These are phyloP conservation scores for Periconia macrospinosa DNA, from an alignment of 2,329 filamentous ascomycete genomes.

Conservation along the genomic window DNA sequence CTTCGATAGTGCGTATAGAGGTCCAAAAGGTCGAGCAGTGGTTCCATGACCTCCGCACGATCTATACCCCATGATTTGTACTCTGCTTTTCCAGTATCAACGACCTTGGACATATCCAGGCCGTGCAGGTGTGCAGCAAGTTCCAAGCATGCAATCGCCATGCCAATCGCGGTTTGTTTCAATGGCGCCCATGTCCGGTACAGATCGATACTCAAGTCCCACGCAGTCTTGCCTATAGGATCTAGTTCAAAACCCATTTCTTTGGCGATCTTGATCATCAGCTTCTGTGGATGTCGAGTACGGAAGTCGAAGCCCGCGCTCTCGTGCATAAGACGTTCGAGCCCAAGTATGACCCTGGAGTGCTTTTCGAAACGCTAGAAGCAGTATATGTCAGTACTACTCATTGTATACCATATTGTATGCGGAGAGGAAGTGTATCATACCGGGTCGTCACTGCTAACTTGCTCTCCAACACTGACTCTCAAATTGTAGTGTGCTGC, in stretches of 20 bases:
- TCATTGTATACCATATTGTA: constrained; percentile 5
- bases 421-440: constrained; percentile 20
- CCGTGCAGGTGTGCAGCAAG: constrained; percentile 72
- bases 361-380: constrained; percentile 76
- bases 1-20: constrained; percentile 84
- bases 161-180: constrained; percentile 83
- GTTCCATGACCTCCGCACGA: constrained; percentile 64
- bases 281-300: constrained; percentile 81
- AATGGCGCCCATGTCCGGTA: constrained; percentile 92
- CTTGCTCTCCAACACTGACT: constrained; percentile 64
- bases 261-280: constrained; percentile 77
- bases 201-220: constrained; percentile 82
- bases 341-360: constrained; percentile 79
- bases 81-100: constrained; percentile 47
- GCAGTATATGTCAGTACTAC: constrained; percentile 6
- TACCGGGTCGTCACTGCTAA: constrained; percentile 82
- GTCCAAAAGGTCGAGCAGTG: constrained; percentile 85
- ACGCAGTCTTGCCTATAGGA: constrained; percentile 67
- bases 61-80: constrained; percentile 51
- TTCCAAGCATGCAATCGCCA: constrained; percentile 81
- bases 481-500: constrained; percentile 89
- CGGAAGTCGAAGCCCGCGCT: constrained; percentile 92
- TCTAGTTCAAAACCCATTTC: constrained; percentile 58
- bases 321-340: constrained; percentile 92
- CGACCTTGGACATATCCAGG: constrained; percentile 54